phyloP scores from a whole-genome alignment of 768 basidiomycete species.

The Tricholoma sp. region DNA sequence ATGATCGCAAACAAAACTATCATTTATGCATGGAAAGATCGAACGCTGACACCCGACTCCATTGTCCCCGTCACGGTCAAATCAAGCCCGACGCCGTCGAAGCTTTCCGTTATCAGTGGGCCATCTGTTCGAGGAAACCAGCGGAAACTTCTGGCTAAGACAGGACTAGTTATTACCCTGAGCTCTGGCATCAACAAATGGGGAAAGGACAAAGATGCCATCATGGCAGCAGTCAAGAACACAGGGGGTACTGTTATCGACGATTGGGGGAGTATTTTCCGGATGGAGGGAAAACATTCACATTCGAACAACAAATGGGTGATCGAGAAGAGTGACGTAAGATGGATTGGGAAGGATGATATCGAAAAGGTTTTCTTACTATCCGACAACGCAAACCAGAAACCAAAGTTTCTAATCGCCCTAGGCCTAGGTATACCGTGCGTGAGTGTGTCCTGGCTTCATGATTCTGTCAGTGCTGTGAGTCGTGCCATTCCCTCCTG shows the following conservation, averaged over 20 bases:
- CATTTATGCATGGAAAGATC: conserved; percentile 47
- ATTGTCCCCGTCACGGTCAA: conserved; percentile 35
- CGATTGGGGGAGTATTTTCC: conserved; percentile 54
- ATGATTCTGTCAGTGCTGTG: conserved; percentile 30
- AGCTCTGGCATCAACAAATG: conserved; percentile 36
- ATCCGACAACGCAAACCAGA: conserved; percentile 60
- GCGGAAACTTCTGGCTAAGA: conserved; percentile 38
- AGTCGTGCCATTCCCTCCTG: conserved; percentile 12
- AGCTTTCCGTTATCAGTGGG: conserved; percentile 33
- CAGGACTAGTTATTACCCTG: conserved; percentile 60
- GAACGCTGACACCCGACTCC: conserved; percentile 34
- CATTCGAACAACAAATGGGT: conserved; percentile 46
- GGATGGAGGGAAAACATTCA: conserved; percentile 47
- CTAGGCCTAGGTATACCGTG: conserved; percentile 87
- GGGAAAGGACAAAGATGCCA: conserved; percentile 36
- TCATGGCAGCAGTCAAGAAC: conserved; percentile 39
- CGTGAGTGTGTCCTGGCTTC: conserved; percentile 53
- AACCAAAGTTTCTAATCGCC: conserved; percentile 76
- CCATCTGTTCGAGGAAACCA: conserved; percentile 25
- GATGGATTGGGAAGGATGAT: conserved; percentile 36
- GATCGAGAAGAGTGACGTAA: conserved; percentile 42
- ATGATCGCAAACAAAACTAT: conserved; percentile 50
- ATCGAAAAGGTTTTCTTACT: conserved; percentile 59
- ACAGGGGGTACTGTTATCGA: conserved; percentile 57
- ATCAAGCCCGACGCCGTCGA: conserved; percentile 47